phyloP scores from a whole-genome alignment of 129 eudicot species.

The Lactuca sativa region DNA sequence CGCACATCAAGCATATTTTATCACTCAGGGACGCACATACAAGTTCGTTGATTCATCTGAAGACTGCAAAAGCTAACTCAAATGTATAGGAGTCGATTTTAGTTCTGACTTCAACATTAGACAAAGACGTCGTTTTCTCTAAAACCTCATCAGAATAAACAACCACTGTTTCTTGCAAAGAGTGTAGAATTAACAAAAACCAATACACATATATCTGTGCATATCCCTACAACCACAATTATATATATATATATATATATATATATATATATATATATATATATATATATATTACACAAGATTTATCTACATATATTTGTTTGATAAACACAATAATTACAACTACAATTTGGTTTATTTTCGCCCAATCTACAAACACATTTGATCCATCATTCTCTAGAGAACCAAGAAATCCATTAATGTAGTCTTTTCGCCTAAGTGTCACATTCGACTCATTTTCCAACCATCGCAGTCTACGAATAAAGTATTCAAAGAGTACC shows the following conservation, averaged over 20 bases:
- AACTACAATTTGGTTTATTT: conserved; percentile 58
- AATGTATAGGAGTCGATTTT: too few species aligned
- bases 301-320: too few species aligned
- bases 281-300: background rate
- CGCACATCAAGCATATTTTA: too few species aligned
- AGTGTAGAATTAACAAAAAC: conserved; percentile 77
- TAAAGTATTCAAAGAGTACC: conserved; percentile 14
- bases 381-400: conserved; percentile 79
- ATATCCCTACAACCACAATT: conserved; percentile 84
- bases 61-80: too few species aligned
- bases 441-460: conserved; percentile 76
- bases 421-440: conserved; percentile 75
- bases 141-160: conserved; percentile 52
- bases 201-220: conserved; percentile 88
- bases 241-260: background rate
- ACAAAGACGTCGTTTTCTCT: too few species aligned
- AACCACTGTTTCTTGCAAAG: conserved; percentile 78
- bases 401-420: conserved; percentile 87
- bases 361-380: conserved; percentile 83
- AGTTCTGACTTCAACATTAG: too few species aligned
- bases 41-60: too few species aligned
- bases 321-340: conserved; percentile 38
- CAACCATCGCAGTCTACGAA: conserved; percentile 65
- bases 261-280: too few species aligned
- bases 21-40: too few species aligned